Base-by-base conservation (phyloP, 106 monocot genomes). In the Vanilla planifolia region DNA sequence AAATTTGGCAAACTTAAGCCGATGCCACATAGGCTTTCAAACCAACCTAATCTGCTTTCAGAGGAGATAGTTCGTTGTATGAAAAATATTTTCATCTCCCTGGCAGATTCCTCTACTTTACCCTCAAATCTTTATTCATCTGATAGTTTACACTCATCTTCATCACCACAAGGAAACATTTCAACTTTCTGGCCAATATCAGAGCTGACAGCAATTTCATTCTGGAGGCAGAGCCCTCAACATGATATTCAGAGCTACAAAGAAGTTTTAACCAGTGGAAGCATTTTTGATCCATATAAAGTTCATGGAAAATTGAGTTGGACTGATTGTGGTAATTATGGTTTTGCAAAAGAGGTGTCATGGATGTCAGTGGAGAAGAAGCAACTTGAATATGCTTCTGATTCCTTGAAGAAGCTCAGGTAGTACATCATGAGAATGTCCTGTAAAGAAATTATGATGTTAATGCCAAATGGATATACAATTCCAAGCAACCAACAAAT, bases 321-420 rank as follows among this genome's bases (percentile, higher is more conserved):
- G 93, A 62, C 46, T 19, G 85, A 89, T 48, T 82, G 85, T 59
- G 93, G 93, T 17, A 89, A 71, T 56, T 93, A 93, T 70, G 62
- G 74, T 57, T 55, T 82, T 35, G 88, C 75, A 28, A 82, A 69
- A 66, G 88, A 93, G 66, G 85, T 93, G 17, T 93, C 93, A 10
- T 89, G 88, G 93, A 93, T 93, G 93, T 93, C 93, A 50, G 84
- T 85, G 40, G 81, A 71, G 43, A 85, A 93, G 69, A 76, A 85
- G 26, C 93, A 93, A 58, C 88, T 93, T 60, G 85, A 89, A 60
- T 82, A 74, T 85, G 93, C 93, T 63, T 75, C 93, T 60, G 85
- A 56, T 25, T 81, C 76, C 27, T 79, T 93, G 9, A 68, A 71
- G 62, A 66, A 72, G 55, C 89, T 93, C 79, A 89, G 89, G 93